Base-by-base conservation (phyloP, 2,329 filamentous ascomycete species). In the Diaporthe sp. region DNA sequence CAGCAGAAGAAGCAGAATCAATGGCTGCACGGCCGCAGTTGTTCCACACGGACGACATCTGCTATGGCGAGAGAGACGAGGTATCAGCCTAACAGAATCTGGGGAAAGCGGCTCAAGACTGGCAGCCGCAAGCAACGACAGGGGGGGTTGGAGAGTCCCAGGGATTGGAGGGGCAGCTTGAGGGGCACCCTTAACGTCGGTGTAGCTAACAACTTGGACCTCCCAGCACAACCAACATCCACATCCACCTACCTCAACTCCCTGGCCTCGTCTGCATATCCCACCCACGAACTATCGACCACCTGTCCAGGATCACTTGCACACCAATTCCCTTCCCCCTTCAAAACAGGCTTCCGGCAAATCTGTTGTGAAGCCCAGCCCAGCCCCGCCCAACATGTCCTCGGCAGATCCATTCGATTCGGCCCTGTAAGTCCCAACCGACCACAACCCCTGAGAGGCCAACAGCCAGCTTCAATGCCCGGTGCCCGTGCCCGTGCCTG, bases 341-440 rank as follows among this genome's bases (percentile, higher is more conserved):
- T 38, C 35, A 3, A 12, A 42, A 15, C 10, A 55, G 47, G 22
- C 47, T 54, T 68, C 33, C 47, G 33, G 64, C n/a, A 40, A 13
- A n/a, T 40, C 47, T 68, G 64, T 54, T 54, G 64, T 54, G 33
- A 68, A 50, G 33, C 47, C 13, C 35, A 71, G 28, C 52, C 5
- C 75, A 75, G 19, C 61, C 7, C 22, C 30, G 50, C 42, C 15
- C 71, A 72, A 67, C 54, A 89, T 89, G 87, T 84, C 87, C 77
- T 83, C 88, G 80, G 87, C 87, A 80, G 92, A 94, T 80, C 92
- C 92, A 10, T 94, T 93, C 81, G 93, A 95, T 84, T 94, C 92
- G 82, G 93, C 93, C 73, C 91, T 95, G 93, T 95, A 88, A 84
- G 92, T 71, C 72, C 72, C 73, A 71, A 60, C 73, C 74, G 78